A percentile compares a stretch with the other conserved stretches of the same genome.
These are phyloP conservation scores for Mytilinidion resinicola DNA, from an alignment of 495 filamentous ascomycete genomes.

Conservation along the genomic window DNA sequence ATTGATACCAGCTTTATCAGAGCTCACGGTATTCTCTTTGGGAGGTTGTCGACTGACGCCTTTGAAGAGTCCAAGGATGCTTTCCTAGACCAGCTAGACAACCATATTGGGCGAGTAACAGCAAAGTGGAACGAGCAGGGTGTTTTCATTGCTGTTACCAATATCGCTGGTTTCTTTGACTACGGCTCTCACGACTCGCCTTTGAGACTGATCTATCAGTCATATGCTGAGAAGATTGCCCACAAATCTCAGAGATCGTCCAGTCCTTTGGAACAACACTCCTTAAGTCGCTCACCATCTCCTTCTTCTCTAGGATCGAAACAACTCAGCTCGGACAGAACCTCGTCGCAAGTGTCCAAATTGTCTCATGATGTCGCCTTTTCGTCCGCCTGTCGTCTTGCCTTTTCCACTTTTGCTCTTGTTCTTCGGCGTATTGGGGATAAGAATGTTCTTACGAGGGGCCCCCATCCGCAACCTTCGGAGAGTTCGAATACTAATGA, in stretches of 20 bases:
- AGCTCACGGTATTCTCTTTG: not conserved
- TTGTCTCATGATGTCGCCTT: slow-evolving; percentile 15
- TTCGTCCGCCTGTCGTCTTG: slow-evolving; percentile 38
- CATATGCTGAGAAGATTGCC: slow-evolving; percentile 34
- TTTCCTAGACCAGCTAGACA: not conserved
- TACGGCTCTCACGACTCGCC: slow-evolving; percentile 54
- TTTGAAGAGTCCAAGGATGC: not conserved
- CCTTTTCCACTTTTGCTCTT: slow-evolving; percentile 45
- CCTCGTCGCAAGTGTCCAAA: slow-evolving; percentile 11
- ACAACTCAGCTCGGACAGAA: slow-evolving; percentile 10
- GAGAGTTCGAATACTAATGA: too few relatives aligned
- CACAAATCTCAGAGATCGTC: slow-evolving; percentile 20
- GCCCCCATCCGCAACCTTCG: too few relatives aligned
- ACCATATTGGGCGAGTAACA: not conserved
- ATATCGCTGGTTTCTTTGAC: slow-evolving; percentile 50
- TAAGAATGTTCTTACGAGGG: slow-evolving; percentile 10
- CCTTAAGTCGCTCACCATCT: slow-evolving; percentile 9
- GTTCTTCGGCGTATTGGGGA: slow-evolving; percentile 43
- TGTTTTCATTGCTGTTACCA: slow-evolving; percentile 45
- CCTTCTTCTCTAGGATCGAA: slow-evolving; percentile 5
- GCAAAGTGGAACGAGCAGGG: slow-evolving; percentile 38
- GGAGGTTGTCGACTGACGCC: not conserved
- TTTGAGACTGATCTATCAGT: slow-evolving; percentile 38
- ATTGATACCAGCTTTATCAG: not conserved
- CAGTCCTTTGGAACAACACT: slow-evolving; percentile 11